phyloP scores from a whole-genome alignment of 2,329 filamentous ascomycete genomes.

The Claviceps monticola region DNA sequence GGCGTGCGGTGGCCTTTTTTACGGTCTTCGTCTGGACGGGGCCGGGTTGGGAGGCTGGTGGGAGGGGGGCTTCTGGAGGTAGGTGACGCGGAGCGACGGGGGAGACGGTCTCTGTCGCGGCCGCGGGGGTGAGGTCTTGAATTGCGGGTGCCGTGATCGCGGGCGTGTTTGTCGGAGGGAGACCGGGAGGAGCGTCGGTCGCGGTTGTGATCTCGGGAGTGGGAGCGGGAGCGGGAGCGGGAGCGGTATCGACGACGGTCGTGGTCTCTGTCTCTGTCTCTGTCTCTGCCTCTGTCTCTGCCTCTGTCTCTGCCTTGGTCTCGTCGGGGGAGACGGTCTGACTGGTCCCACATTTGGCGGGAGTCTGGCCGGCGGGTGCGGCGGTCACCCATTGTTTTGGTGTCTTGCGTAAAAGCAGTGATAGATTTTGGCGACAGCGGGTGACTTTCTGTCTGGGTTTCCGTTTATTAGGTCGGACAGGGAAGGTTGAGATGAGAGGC shows the following conservation, averaged over 20 bases:
- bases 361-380: conserved; percentile 31
- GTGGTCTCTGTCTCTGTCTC: conserved; percentile 14
- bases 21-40: conserved; percentile 12
- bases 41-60: conserved; percentile 19
- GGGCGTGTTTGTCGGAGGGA: conserved; percentile 4
- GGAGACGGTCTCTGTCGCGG: conserved; percentile 12
- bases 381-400: conserved; percentile 19
- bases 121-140: conserved; percentile 7
- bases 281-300: too few relatives aligned
- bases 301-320: too few relatives aligned
- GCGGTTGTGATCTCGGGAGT: conserved; percentile 20
- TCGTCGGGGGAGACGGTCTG: conserved; percentile 23
- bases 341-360: conserved; percentile 47
- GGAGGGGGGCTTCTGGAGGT: conserved; percentile 11
- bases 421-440: neutral
- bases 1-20: conserved; percentile 11
- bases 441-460: neutral
- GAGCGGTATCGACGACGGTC: conserved; percentile 16
- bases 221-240: conserved; percentile 11
- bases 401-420: neutral
- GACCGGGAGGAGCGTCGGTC: conserved; percentile 16
- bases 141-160: conserved; percentile 7
- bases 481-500: neutral
- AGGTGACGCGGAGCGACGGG: conserved; percentile 26
- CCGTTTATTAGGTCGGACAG: too few relatives aligned